Evolutionary conservation across 352 stramenopile genomes (phyloP).

Genomic region (Aphanomyces stellatus): DNA sequence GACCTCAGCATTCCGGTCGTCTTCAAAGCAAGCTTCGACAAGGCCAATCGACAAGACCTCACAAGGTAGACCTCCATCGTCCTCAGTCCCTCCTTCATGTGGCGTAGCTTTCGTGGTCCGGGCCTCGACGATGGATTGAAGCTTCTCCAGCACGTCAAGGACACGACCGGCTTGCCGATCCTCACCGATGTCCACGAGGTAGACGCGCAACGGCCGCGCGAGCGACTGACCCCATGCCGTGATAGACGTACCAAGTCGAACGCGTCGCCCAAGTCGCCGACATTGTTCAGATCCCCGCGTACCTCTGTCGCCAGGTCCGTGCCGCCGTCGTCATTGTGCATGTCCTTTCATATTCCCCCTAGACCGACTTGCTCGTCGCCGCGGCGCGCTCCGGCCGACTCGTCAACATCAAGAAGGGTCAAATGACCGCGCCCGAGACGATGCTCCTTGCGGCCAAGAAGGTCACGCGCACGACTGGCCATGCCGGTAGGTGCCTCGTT

Average conservation of each 20-base stretch:
- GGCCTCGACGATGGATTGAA: conserved; percentile 58
- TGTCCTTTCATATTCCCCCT: not conserved
- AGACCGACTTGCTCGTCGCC: conserved; percentile 78
- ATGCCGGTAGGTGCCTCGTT: conserved; percentile 26
- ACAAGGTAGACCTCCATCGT: conserved; percentile 24
- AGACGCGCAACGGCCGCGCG: not conserved
- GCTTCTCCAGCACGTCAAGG: conserved; percentile 66
- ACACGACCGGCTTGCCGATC: conserved; percentile 57
- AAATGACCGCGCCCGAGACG: conserved; percentile 78
- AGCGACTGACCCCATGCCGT: not conserved
- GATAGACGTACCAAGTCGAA: conserved; percentile 61
- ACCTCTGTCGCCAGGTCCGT: conserved; percentile 62
- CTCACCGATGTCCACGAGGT: conserved; percentile 76
- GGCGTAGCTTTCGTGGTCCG: conserved; percentile 56
- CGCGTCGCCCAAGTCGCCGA: conserved; percentile 60
- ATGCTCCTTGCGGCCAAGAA: conserved; percentile 80
- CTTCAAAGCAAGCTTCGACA: conserved; percentile 88
- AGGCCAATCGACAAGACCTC: conserved; percentile 80
- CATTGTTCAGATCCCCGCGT: conserved; percentile 82
- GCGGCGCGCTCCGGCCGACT: conserved; percentile 62
- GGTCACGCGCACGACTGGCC: conserved; percentile 42
- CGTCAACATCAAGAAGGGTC: conserved; percentile 85
- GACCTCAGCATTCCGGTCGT: conserved; percentile 64
- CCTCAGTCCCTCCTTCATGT: not conserved
- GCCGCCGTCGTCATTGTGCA: not conserved